phyloP scores from a whole-genome alignment of 2,329 filamentous ascomycete species.

The Apiospora koreana region DNA sequence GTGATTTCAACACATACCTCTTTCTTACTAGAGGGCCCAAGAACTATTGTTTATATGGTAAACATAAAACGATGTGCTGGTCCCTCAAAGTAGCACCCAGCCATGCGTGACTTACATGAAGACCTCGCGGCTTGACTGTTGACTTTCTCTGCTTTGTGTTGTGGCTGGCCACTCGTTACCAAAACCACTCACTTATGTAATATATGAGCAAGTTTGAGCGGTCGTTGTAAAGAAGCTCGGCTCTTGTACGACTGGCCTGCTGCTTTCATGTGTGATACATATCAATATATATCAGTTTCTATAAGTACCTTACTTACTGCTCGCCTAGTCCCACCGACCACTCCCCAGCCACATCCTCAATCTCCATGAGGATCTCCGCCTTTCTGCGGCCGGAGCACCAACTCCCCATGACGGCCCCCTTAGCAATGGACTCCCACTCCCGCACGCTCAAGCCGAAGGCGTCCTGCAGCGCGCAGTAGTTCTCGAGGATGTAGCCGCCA shows the following conservation, averaged over 20 bases:
- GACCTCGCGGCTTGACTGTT: too few relatives aligned
- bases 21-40: neutral
- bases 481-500: slow-evolving; percentile 66
- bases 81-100: too few relatives aligned
- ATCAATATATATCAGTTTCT: neutral
- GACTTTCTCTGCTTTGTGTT: too few relatives aligned
- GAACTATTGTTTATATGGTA: too few relatives aligned
- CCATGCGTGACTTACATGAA: too few relatives aligned
- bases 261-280: neutral
- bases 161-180: too few relatives aligned
- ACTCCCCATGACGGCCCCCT: slow-evolving; percentile 64
- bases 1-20: neutral
- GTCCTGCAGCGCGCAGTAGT: slow-evolving; percentile 75
- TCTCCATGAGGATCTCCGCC: slow-evolving; percentile 51
- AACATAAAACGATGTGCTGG: too few relatives aligned
- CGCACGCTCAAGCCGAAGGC: slow-evolving; percentile 61
- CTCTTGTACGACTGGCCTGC: neutral
- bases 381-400: slow-evolving; percentile 70
- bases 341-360: slow-evolving; percentile 36
- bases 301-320: neutral
- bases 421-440: slow-evolving; percentile 69
- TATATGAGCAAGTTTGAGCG: too few relatives aligned
- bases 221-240: too few relatives aligned
- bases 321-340: slow-evolving; percentile 21
- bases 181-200: too few relatives aligned